Evolutionary conservation across 345 rosid species (phyloP), one percentile per base, ranked within the genome.

Genomic region (Acer yangbiense): DNA sequence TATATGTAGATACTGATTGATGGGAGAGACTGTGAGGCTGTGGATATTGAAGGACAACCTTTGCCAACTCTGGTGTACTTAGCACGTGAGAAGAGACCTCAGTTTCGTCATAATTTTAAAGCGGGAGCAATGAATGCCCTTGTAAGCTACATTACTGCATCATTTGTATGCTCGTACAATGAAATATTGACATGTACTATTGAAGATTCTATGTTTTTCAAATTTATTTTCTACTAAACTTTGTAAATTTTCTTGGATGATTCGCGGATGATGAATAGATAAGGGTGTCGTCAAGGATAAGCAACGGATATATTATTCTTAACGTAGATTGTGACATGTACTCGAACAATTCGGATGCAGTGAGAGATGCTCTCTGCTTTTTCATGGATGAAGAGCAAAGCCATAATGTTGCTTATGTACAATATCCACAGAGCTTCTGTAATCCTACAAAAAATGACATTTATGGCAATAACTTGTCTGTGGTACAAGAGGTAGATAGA

Each of bases 41-140:
- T 71, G 9, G 85, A 86, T 32, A 29, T 1, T 23, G 76, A 73
- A 41, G 91, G 84, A 18, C 43, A 60, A 10, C 39, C 27, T 9
- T 27, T 83, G 73, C 91, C 91, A 0, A 84, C 81, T 0, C 65
- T 88, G 6, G 91, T 88, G 25, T 86, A 86, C 80, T 12, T 86
- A 71, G 87, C 91, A 17, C 72, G 91, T 10, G 91, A 88, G 81
- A 88, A 86, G 80, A 74, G 85, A 68, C 85, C 89, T 17, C 54
- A 82, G 3, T 69, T 39, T 63, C 84, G 27, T 72, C 91, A 88
- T 69, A 78, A 86, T 79, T 88, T 88, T 74, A 86, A 88, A 80
- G 91, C 91, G 10, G 91, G 89, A 64, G 85, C 90, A 52, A 80
- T 88, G 86, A 88, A 88, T 69, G 84, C 86, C 9, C 77, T 88